Evolutionary conservation across 306 rosid genomes (phyloP).

Genomic region (Aeschynomene evenia): DNA sequence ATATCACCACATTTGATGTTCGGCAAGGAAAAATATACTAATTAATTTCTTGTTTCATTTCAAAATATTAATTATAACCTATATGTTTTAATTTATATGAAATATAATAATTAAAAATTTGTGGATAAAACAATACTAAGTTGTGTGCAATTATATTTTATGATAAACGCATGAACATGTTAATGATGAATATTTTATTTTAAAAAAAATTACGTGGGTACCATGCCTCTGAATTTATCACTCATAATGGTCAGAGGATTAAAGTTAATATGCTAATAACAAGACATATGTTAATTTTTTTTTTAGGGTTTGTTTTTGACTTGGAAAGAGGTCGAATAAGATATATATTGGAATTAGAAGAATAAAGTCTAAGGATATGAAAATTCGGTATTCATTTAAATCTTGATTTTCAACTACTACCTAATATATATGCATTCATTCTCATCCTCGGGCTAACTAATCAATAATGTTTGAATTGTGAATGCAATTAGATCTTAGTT

Average conservation of each 20-base stretch:
- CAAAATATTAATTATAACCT: too few species aligned
- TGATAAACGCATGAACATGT: neutral
- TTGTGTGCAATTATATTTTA: neutral
- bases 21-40: neutral
- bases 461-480: neutral
- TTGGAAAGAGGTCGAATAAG: neutral
- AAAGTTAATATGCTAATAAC: neutral
- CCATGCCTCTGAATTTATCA: neutral
- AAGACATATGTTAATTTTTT: neutral
- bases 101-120: too few species aligned
- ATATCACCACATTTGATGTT: neutral
- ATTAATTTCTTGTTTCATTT: neutral
- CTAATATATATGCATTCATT: neutral
- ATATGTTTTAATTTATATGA: neutral
- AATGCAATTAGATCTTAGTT: neutral
- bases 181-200: neutral
- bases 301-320: neutral
- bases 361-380: neutral
- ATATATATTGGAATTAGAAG: too few species aligned
- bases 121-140: too few species aligned
- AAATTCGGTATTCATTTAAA: neutral
- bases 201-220: neutral
- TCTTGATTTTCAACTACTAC: conserved; percentile 2
- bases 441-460: neutral
- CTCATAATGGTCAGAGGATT: neutral